A percentile compares a stretch with the other conserved stretches of the same genome.
Conservation (phyloP, 1,284 basidiomycete species). For the Leccinum pachyderme region DNA sequence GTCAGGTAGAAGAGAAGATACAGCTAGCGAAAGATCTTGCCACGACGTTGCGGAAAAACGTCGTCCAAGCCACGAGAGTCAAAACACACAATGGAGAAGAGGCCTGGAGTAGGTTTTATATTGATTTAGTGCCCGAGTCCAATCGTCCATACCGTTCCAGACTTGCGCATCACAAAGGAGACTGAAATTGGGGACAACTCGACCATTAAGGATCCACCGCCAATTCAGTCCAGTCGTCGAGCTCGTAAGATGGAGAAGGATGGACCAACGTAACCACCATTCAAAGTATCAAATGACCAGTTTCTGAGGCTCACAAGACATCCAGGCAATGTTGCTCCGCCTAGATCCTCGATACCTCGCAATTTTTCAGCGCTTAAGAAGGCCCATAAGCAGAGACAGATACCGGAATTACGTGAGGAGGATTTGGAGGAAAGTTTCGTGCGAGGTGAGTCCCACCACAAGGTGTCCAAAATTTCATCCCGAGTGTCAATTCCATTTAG, state of each 20-base stretch:
- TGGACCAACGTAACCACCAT: constrained; percentile 34
- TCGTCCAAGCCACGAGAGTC: constrained; percentile 64
- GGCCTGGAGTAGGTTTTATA: constrained; percentile 52
- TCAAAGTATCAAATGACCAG: constrained; percentile 12
- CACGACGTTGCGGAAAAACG: constrained; percentile 62
- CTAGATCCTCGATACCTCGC: constrained; percentile 31
- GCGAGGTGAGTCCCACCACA: constrained; percentile 48
- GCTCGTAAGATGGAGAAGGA: constrained; percentile 41
- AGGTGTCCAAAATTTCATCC: neutral
- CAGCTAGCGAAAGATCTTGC: constrained; percentile 63
- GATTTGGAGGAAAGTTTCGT: constrained; percentile 79
- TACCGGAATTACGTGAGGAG: constrained; percentile 67
- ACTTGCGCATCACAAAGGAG: constrained; percentile 59
- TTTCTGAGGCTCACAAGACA: constrained; percentile 35
- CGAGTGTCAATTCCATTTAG: constrained; percentile 36
- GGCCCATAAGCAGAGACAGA: constrained; percentile 55
- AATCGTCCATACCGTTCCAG: constrained; percentile 36
- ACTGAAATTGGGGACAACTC: constrained; percentile 77
- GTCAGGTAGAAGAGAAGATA: constrained; percentile 51
- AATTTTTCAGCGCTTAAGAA: constrained; percentile 69
- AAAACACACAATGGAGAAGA: constrained; percentile 36
- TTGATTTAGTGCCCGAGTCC: neutral
- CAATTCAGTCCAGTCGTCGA: constrained; percentile 44
- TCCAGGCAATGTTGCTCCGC: constrained; percentile 44
- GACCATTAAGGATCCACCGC: constrained; percentile 55